Evolutionary conservation across 148 eudicot species (phyloP).

Genomic region (Persicaria tinctoria): DNA sequence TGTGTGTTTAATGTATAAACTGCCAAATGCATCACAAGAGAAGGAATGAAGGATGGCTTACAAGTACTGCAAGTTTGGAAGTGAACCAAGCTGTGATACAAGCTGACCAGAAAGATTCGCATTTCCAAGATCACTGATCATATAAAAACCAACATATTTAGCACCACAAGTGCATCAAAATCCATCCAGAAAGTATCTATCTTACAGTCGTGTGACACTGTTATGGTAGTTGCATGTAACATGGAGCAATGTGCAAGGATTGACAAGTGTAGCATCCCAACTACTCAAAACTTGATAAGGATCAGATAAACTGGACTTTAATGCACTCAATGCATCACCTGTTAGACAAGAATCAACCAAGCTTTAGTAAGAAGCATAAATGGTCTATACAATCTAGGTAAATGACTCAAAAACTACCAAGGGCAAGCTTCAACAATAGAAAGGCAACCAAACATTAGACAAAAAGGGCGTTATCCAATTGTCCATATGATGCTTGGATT

Average conservation of each 20-base stretch:
- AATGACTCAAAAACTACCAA: conserved; percentile 4
- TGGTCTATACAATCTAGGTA: too few relatives aligned
- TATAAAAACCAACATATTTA: conserved; percentile 28
- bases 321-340: conserved; percentile 71
- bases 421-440: not conserved
- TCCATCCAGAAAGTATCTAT: not conserved
- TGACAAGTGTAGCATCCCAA: conserved; percentile 71
- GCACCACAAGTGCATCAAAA: too few relatives aligned
- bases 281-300: conserved; percentile 61
- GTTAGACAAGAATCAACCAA: not conserved
- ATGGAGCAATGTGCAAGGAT: conserved; percentile 81
- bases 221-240: conserved; percentile 63
- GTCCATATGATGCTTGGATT: not conserved
- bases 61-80: too few relatives aligned
- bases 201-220: conserved; percentile 74
- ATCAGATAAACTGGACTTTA: conserved; percentile 44
- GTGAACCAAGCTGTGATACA: too few relatives aligned
- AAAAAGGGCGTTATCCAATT: not conserved
- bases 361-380: too few relatives aligned
- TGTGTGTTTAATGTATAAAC: conserved; percentile 1
- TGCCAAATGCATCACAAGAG: too few relatives aligned
- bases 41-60: not conserved
- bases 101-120: too few relatives aligned
- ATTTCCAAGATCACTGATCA: conserved; percentile 14
- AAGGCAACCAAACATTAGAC: not conserved